Conservation (phyloP, 1,284 basidiomycete species). For the Leccinum subrobustum region DNA sequence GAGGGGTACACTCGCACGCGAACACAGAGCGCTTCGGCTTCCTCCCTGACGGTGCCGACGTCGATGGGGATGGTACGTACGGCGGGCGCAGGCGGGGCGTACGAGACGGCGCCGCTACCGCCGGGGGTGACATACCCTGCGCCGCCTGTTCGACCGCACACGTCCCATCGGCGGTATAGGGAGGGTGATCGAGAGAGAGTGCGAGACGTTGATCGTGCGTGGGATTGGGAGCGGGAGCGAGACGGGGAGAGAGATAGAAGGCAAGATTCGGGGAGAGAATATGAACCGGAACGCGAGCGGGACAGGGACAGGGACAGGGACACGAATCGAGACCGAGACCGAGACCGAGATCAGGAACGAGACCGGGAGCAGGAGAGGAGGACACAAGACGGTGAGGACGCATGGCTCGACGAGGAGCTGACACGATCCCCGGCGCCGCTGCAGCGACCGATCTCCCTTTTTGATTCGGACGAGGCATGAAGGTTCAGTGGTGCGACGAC, state of each 20-base stretch:
- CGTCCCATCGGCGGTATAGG: constrained; percentile 23
- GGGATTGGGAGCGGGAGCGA: constrained; percentile 2
- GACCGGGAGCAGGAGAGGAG: neutral
- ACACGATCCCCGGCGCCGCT: constrained; percentile 31
- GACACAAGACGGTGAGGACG: constrained; percentile 11
- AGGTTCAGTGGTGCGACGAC: neutral
- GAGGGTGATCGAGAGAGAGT: constrained; percentile 6
- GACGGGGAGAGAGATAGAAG: constrained; percentile 1
- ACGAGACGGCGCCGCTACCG: constrained; percentile 36
- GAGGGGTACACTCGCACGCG: constrained; percentile 7
- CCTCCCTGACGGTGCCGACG: neutral
- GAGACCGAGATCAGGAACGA: neutral
- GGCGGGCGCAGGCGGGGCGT: constrained; percentile 7
- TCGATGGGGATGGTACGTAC: neutral
- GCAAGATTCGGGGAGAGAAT: constrained; percentile 1
- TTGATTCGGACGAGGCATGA: constrained; percentile 28
- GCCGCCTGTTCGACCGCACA: constrained; percentile 29
- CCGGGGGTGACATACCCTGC: constrained; percentile 31
- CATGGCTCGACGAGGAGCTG: constrained; percentile 8
- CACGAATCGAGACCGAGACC: neutral
- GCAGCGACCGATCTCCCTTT: constrained; percentile 32
- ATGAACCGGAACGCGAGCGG: constrained; percentile 8
- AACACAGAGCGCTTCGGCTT: constrained; percentile 16
- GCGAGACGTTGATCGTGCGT: neutral
- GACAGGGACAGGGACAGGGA: constrained; percentile 3